Conservation (phyloP, 768 basidiomycete species). For the Lanmaoa pseudosensibilis region DNA sequence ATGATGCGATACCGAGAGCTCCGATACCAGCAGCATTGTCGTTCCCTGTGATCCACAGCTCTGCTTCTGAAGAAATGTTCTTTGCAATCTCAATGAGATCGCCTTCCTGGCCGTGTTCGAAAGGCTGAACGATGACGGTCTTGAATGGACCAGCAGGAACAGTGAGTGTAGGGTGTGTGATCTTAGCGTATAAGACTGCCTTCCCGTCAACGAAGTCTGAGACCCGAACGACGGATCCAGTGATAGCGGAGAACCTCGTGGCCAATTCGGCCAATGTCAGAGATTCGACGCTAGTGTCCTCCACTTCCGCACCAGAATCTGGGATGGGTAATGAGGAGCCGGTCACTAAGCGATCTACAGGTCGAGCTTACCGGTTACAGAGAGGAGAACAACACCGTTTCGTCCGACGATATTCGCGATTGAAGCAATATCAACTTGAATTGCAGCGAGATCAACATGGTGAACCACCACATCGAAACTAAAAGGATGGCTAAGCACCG, state of each 20-base stretch:
- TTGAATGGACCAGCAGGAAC: slow-evolving; percentile 22
- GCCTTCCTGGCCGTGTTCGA: slow-evolving; percentile 27
- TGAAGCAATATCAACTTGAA: slow-evolving; percentile 19
- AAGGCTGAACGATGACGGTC: slow-evolving; percentile 27
- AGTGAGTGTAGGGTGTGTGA: slow-evolving; percentile 13
- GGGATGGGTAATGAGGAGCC: background rate
- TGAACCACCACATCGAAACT: slow-evolving; percentile 25
- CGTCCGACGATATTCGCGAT: slow-evolving; percentile 27
- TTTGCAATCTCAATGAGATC: slow-evolving; percentile 28
- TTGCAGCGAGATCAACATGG: slow-evolving; percentile 21
- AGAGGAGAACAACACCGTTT: slow-evolving; percentile 23
- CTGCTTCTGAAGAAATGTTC: slow-evolving; percentile 26
- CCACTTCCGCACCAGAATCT: slow-evolving; percentile 21
- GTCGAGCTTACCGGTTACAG: slow-evolving; percentile 20
- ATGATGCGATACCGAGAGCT: slow-evolving; percentile 30
- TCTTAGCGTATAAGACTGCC: slow-evolving; percentile 16
- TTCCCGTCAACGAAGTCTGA: slow-evolving; percentile 13
- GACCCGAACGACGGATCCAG: slow-evolving; percentile 10
- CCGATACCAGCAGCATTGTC: slow-evolving; percentile 33
- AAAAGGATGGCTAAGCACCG: background rate
- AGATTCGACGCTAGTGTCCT: slow-evolving; percentile 14
- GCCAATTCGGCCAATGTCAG: slow-evolving; percentile 14
- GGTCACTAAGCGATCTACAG: background rate
- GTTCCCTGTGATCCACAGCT: slow-evolving; percentile 32
- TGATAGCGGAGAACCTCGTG: slow-evolving; percentile 10